phyloP scores from a whole-genome alignment of 2,329 filamentous ascomycete species.

The Knoxdaviesia capensis region DNA sequence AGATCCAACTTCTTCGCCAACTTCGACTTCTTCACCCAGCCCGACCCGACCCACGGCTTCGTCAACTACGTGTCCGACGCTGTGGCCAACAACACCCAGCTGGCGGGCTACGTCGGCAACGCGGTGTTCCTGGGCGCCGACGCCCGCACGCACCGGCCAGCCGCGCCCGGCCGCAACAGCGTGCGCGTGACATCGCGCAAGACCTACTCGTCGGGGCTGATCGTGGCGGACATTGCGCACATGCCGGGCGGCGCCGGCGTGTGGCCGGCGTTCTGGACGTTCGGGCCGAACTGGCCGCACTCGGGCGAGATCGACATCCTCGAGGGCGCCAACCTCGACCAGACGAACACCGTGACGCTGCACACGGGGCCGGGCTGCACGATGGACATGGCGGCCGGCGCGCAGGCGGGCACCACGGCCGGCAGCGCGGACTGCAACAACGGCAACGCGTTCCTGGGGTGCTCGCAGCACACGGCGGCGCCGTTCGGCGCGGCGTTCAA shows the following conservation, averaged over 20 bases:
- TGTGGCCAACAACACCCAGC: constrained; percentile 34
- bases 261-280: constrained; percentile 56
- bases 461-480: constrained; percentile 28
- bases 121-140: constrained; percentile 54
- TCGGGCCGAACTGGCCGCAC: constrained; percentile 50
- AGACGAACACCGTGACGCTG: constrained; percentile 41
- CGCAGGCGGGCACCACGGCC: constrained; percentile 22
- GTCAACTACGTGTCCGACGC: constrained; percentile 44
- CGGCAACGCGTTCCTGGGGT: constrained; percentile 33
- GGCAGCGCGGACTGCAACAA: constrained; percentile 36
- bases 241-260: constrained; percentile 53
- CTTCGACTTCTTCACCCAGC: constrained; percentile 32
- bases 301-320: constrained; percentile 64
- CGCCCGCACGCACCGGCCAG: constrained; percentile 24
- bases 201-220: constrained; percentile 46
- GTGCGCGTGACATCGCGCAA: constrained; percentile 49
- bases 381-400: constrained; percentile 29
- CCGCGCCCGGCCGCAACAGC: constrained; percentile 41
- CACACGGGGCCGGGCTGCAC: constrained; percentile 43
- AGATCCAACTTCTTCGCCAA: constrained; percentile 32
- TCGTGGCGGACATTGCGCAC: constrained; percentile 53
- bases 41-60: constrained; percentile 56
- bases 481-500: constrained; percentile 57
- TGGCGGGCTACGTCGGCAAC: constrained; percentile 34
- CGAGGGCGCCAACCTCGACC: constrained; percentile 50